Base-by-base conservation (phyloP, 164 flowering plant genomes). In the Vitis cinerea region DNA sequence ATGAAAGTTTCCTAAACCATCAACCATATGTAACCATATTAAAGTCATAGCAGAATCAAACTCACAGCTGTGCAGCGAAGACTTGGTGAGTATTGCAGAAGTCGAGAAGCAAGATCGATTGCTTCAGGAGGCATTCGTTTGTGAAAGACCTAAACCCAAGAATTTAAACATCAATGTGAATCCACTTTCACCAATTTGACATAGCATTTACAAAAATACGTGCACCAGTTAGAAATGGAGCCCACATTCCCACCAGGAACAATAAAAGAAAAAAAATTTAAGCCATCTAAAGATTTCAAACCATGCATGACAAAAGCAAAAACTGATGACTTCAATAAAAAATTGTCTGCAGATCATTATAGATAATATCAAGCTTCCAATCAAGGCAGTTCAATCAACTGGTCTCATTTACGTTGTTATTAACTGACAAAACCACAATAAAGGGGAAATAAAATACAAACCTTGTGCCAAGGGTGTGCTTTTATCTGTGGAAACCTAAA, bases 401-500 rank as follows among this genome's bases (percentile, higher is more conserved):
- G 44, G 44, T 6, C 27, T 6, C 44, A 37, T 37, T 0, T 37
- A 37, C 0, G 0, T 37, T 37, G 44, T 37, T 37, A 37, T 37
- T 6, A 4, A 37, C 44, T 4, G 44, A 37, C 0, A 6, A 37
- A 37, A 37, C 44, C 44, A 37, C 44, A 37, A 17, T 52, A 1
- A 47, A 31, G 60, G 52, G 31, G 59, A 12, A 31, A 53, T 14
- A 37, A 10, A 50, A 50, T 12, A 6, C 55, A 79, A 64, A 87
- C 91, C 89, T 87, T 87, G 78, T 87, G 91, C 91, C 89, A 87
- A 47, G 91, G 91, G 52, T 87, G 91, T 4, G 91, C 87, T 72
- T 87, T 87, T 23, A 84, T 81, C 75, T 87, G 91, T n/a, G 91
- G 91, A 74, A 87, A 87, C 73, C 86, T 85, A 53, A 85, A 87